phyloP scores from a whole-genome alignment of 441 rosid species.

The Erysimum cheiri region DNA sequence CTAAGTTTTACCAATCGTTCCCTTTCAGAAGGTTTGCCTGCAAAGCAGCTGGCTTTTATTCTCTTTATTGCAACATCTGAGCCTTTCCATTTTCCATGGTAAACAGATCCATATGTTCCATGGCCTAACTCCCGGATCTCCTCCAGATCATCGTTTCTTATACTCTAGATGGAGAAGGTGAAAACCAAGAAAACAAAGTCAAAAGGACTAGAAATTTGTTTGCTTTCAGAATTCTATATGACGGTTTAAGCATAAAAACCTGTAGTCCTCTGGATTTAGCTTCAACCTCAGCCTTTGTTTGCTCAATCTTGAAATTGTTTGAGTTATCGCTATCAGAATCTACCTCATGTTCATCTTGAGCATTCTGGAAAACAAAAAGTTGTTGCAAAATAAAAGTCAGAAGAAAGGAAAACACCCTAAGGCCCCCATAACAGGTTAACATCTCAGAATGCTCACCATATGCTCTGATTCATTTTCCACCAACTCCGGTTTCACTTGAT shows the following conservation, averaged over 20 bases:
- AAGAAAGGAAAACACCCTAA: conserved; percentile 29
- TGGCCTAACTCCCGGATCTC: conserved; percentile 88
- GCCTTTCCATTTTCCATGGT: conserved; percentile 97
- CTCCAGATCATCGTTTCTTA: conserved; percentile 89
- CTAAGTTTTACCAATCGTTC: conserved; percentile 76
- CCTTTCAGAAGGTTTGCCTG: conserved; percentile 95
- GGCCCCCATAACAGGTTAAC: neutral
- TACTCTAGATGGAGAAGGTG: conserved; percentile 57
- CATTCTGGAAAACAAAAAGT: conserved; percentile 57
- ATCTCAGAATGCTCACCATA: conserved; percentile 57
- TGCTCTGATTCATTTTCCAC: conserved; percentile 59
- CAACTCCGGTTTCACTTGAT: conserved; percentile 44
- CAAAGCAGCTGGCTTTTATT: conserved; percentile 97
- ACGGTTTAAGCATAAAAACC: conserved; percentile 49
- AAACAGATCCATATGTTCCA: conserved; percentile 95
- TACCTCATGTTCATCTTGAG: conserved; percentile 64
- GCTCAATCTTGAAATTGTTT: conserved; percentile 77
- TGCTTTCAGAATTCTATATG: neutral
- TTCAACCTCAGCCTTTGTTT: conserved; percentile 94
- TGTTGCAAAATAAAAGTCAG: conserved; percentile 30
- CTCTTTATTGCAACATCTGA: conserved; percentile 97
- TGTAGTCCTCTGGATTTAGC: conserved; percentile 91
- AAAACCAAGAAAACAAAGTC: conserved; percentile 23
- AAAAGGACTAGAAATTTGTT: conserved; percentile 6
- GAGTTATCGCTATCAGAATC: conserved; percentile 71